Percentiles rank a stretch among this genome's conserved stretches.
These are phyloP conservation scores for Corylus americana DNA, from an alignment of 306 rosid genomes.

Conservation along the genomic window DNA sequence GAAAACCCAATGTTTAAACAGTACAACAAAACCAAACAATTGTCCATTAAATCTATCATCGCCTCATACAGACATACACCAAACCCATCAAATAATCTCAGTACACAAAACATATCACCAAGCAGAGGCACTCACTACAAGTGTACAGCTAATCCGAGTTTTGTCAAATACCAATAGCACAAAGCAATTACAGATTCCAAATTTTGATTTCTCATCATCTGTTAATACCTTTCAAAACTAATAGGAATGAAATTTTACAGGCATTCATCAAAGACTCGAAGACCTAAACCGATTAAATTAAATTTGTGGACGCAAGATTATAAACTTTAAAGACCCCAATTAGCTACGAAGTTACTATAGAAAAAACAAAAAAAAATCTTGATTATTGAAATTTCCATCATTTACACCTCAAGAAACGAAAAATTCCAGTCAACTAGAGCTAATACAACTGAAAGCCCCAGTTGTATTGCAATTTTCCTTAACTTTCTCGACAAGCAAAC, in stretches of 20 bases:
- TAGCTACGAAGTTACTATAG: neutral
- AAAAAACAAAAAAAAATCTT: neutral
- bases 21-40: neutral
- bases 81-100: neutral
- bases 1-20: neutral
- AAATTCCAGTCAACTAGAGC: neutral
- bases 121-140: neutral
- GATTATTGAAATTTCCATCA: neutral
- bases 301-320: neutral
- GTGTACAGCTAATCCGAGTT: neutral
- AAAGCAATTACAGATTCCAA: neutral
- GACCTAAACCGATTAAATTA: neutral
- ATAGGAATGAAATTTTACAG: neutral
- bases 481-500: conserved; percentile 11
- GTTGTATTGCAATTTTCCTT: neutral
- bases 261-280: neutral
- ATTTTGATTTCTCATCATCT: neutral
- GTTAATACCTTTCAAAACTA: neutral
- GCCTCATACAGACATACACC: neutral
- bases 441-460: neutral
- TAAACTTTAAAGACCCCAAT: neutral
- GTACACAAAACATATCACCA: neutral
- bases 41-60: neutral
- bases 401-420: neutral
- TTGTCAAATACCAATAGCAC: neutral